Evolutionary conservation across 345 rosid species (phyloP).

Genomic region (Erysimum cheiranthoides): DNA sequence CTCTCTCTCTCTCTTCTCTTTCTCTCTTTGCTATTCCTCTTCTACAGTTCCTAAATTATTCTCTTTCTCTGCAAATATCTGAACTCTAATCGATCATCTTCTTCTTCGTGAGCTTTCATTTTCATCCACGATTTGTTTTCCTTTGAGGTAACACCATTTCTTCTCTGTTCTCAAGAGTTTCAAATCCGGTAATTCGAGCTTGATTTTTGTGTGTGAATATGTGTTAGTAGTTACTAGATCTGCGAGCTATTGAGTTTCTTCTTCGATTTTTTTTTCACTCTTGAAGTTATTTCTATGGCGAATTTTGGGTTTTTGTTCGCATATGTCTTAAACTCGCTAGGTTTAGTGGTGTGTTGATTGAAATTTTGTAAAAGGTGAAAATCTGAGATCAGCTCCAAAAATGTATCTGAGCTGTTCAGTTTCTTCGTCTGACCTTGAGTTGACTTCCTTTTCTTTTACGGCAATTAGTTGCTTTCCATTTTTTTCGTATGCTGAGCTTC

Average conservation of each 20-base stretch:
- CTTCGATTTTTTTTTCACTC: neutral
- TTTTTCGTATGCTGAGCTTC: neutral
- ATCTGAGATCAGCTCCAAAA: constrained; percentile 36
- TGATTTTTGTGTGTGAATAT: neutral
- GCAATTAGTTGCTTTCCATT: constrained; percentile 5
- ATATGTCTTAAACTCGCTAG: neutral
- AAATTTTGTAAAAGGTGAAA: neutral
- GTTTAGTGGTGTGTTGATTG: neutral
- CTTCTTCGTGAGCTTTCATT: constrained; percentile 39
- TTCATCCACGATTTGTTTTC: constrained; percentile 24
- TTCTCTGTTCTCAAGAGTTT: neutral
- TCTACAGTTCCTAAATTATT: constrained; percentile 41
- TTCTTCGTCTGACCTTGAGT: constrained; percentile 29
- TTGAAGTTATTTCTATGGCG: constrained; percentile 15
- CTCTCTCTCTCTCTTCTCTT: no score
- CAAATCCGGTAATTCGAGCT: constrained; percentile 12
- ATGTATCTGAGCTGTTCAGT: constrained; percentile 7
- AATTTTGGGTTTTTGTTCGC: constrained; percentile 12
- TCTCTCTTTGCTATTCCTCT: constrained; percentile 6
- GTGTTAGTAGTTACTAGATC: constrained; percentile 32
- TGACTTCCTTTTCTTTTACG: constrained; percentile 30
- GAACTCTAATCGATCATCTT: constrained; percentile 24
- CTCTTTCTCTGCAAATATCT: constrained; percentile 22
- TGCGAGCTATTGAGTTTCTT: constrained; percentile 5
- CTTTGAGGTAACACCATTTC: neutral